Conservation (phyloP, 768 basidiomycete species). For the Russula ochroleuca region DNA sequence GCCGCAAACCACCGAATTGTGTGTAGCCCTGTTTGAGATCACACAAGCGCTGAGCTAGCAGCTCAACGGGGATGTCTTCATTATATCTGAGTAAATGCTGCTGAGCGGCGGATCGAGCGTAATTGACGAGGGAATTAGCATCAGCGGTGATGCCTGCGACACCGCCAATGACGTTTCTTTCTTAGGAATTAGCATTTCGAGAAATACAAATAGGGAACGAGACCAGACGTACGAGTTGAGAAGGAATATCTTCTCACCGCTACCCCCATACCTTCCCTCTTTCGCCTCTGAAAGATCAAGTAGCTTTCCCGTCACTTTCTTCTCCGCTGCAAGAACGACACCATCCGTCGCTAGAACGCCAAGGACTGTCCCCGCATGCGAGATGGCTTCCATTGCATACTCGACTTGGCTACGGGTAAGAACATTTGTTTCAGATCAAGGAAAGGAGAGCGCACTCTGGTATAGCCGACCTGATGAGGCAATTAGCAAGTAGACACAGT, state of each 20-base stretch:
- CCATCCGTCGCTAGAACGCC: constrained; percentile 88
- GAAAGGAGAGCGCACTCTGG: constrained; percentile 64
- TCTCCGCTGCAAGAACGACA: constrained; percentile 89
- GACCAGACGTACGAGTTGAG: constrained; percentile 70
- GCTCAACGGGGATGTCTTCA: constrained; percentile 96
- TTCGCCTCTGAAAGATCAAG: constrained; percentile 85
- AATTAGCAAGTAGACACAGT: constrained; percentile 15
- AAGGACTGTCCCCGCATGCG: constrained; percentile 90
- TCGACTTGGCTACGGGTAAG: constrained; percentile 58
- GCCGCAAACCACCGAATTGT: constrained; percentile 94
- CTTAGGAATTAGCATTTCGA: background rate
- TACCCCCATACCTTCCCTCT: constrained; percentile 88
- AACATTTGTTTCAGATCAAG: constrained; percentile 16
- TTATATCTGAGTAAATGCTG: constrained; percentile 85
- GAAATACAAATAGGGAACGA: background rate
- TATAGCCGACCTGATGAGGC: constrained; percentile 78
- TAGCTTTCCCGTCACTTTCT: constrained; percentile 97
- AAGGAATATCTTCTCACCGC: constrained; percentile 96
- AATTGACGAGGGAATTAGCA: constrained; percentile 96
- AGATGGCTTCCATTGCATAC: constrained; percentile 99
- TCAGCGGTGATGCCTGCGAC: constrained; percentile 96
- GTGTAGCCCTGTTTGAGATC: constrained; percentile 99
- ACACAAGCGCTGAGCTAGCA: constrained; percentile 89
- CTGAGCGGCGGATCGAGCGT: constrained; percentile 86
- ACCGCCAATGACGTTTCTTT: constrained; percentile 90